A percentile compares a stretch with the other conserved stretches of the same genome.
phyloP scores from a whole-genome alignment of 139 green algal species.

The Klebsormidium nitens region DNA sequence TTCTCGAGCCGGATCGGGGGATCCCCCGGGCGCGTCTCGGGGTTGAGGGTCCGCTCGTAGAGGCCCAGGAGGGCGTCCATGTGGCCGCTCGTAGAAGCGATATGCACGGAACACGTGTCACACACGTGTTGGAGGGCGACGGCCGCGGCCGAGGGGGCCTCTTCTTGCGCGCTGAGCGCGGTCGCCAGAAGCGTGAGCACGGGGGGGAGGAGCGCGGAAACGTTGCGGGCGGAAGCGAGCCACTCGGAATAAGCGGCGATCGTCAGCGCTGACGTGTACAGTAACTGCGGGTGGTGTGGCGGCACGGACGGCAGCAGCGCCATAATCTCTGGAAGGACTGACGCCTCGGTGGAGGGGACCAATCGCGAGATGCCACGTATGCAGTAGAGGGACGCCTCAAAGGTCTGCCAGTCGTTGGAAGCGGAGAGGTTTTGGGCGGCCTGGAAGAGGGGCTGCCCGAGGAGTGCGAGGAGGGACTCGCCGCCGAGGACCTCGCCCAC shows the following conservation, averaged over 20 bases:
- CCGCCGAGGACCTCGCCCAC: conserved; percentile 41
- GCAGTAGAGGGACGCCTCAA: conserved; percentile 35
- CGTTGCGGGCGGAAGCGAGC: conserved; percentile 10
- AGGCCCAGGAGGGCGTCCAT: too few relatives aligned
- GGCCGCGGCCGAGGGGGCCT: conserved; percentile 24
- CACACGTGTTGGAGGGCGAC: conserved; percentile 36
- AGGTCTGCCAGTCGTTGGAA: conserved; percentile 8
- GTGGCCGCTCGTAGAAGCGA: too few relatives aligned
- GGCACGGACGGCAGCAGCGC: conserved; percentile 18
- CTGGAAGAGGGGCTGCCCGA: conserved; percentile 29
- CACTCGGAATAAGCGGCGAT: conserved; percentile 35
- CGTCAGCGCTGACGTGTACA: conserved; percentile 39
- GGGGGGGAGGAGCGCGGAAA: background rate
- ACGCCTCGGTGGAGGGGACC: conserved; percentile 3
- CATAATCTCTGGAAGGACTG: conserved; percentile 35
- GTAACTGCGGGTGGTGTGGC: conserved; percentile 19
- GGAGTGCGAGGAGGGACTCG: conserved; percentile 18
- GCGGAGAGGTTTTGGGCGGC: conserved; percentile 9
- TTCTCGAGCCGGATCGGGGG: too few relatives aligned
- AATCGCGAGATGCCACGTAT: conserved; percentile 20
- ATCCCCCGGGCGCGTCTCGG: too few relatives aligned
- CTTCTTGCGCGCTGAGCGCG: conserved; percentile 9
- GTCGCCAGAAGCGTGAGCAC: conserved; percentile 27
- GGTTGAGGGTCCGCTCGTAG: too few relatives aligned
- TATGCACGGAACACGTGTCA: conserved; percentile 14